Base-by-base conservation (phyloP, 2,329 filamentous ascomycete genomes). In the Amylocarpus encephaloides region DNA sequence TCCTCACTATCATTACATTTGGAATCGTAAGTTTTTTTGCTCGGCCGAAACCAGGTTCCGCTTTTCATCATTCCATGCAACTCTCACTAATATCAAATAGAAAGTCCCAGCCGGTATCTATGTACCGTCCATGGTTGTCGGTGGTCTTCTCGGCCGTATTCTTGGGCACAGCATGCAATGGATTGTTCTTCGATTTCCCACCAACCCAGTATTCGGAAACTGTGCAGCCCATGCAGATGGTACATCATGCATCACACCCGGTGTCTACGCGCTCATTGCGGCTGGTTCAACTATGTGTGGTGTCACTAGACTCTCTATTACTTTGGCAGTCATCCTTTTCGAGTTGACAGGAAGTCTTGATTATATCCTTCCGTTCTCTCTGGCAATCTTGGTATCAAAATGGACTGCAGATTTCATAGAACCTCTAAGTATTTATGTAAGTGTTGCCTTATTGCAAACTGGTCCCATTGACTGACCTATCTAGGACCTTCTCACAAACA, bases 221-320 rank as follows among this genome's bases (percentile, higher is more conserved):
- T 97, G 93, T 63, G 79, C 84, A 3, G 76, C 79, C 6, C 75
- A 79, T 46, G 79, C 71, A 12, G 75, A 82, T 35, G 82, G 87
- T 30, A 85, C 88, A 51, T 85, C 85, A 1, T 97, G 93, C 66
- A 88, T 98, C 43, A 91, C 94, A 43, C 93, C 93, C 1, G 93
- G 93, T n/a, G 89, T 97, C 0, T 98, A 98, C 66, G 93, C 90
- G 1, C 78, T 98, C 52, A 89, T 96, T 51, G 92, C 91, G 13
- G 93, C 93, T 39, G 93, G 93, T 13, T 90, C 93, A 1, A 96
- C 92, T 30, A 97, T 98, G 93, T 97, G 92, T 59, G 93, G 93
- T 44, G 93, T 97, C 2, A 98, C 93, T 1, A 80, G 93, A 44
- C 71, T 98, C 1, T 95, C 91, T 0, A 88, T 98, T 18, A 97